Evolutionary conservation across 768 basidiomycete genomes (phyloP).

Genomic region (Leucosporidium scottii): DNA sequence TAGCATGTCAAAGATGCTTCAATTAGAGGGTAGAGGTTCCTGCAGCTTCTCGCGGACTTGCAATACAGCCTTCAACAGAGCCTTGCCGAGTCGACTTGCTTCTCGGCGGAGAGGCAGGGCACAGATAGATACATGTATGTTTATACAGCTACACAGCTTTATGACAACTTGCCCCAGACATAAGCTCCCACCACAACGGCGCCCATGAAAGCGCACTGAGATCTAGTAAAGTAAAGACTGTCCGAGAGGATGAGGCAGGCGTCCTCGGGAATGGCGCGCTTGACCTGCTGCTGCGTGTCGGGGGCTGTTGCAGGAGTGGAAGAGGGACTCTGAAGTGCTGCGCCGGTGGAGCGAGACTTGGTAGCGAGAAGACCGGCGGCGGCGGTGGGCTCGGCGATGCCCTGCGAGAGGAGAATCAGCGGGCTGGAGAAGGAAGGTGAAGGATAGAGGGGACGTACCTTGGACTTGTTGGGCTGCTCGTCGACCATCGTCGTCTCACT

Average conservation of each 20-base stretch:
- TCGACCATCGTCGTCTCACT: not conserved
- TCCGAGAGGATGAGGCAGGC: conserved; percentile 32
- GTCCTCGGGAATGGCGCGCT: conserved; percentile 20
- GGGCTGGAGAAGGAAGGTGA: not conserved
- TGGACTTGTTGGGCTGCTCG: not conserved
- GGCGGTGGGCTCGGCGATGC: not conserved
- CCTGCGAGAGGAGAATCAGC: not conserved
- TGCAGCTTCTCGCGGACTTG: no score
- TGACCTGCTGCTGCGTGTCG: not conserved
- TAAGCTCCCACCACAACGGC: conserved; percentile 11
- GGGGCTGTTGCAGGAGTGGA: not conserved
- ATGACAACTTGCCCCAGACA: not conserved
- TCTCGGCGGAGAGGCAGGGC: no score
- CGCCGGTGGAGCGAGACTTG: not conserved
- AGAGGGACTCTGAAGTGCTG: no score
- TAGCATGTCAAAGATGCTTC: no score
- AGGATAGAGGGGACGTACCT: not conserved
- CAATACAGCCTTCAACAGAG: no score
- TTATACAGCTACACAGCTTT: not conserved
- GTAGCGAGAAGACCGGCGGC: not conserved
- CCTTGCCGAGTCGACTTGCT: no score
- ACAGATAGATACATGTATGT: no score
- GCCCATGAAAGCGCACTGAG: conserved; percentile 15
- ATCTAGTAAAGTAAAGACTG: conserved; percentile 31
- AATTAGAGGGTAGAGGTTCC: no score